phyloP scores from a whole-genome alignment of 2,329 filamentous ascomycete species.

The Cladosporium sp. region DNA sequence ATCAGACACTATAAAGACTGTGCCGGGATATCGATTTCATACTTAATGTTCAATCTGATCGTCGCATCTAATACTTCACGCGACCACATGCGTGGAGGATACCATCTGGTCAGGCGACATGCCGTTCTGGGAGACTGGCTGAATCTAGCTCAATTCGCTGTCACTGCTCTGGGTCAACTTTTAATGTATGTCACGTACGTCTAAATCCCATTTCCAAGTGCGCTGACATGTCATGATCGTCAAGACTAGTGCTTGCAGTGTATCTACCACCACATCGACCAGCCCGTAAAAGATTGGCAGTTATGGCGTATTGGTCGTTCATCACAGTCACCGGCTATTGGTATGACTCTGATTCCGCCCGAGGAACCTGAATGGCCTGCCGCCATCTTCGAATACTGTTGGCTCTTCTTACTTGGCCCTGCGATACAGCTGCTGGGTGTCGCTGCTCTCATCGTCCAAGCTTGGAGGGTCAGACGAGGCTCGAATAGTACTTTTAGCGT shows the following conservation, averaged over 20 bases:
- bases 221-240: neutral
- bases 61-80: neutral
- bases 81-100: neutral
- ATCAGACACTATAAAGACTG: constrained; percentile 1
- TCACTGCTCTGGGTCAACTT: neutral
- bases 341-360: neutral
- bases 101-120: neutral
- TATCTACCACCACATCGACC: neutral
- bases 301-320: neutral
- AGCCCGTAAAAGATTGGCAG: neutral
- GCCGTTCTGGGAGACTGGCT: neutral
- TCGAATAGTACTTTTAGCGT: neutral
- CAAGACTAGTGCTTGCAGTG: neutral
- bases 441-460: neutral
- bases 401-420: neutral
- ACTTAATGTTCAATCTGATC: neutral
- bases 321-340: neutral
- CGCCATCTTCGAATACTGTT: neutral
- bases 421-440: neutral
- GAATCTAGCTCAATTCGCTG: neutral
- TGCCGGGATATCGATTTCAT: neutral
- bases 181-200: neutral
- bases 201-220: neutral
- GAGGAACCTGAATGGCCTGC: neutral
- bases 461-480: neutral